A percentile compares a stretch with the other conserved stretches of the same genome.
phyloP scores from a whole-genome alignment of 2,329 filamentous ascomycete species.

The Sclerotinia subarctica region DNA sequence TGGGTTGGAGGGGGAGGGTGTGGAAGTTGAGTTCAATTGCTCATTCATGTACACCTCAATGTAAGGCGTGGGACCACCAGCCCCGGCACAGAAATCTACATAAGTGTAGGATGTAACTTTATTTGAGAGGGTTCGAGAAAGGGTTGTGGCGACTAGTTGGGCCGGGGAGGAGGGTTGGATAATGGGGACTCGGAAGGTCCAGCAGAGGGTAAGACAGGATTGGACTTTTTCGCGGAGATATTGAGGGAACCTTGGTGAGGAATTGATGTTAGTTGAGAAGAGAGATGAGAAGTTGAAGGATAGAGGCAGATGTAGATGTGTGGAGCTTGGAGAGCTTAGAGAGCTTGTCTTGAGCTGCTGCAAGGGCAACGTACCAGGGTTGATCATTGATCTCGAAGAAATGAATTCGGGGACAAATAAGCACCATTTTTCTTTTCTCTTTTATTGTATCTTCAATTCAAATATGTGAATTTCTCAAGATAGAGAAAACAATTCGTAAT shows the following conservation, averaged over 20 bases:
- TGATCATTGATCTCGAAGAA: slow-evolving; percentile 68
- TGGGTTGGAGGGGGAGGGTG: slow-evolving; percentile 31
- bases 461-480: neutral
- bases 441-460: neutral
- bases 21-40: slow-evolving; percentile 34
- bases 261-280: neutral
- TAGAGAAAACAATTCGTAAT: no score
- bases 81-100: slow-evolving; percentile 74
- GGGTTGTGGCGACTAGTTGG: slow-evolving; percentile 55
- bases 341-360: slow-evolving; percentile 12
- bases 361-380: slow-evolving; percentile 49
- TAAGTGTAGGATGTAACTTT: slow-evolving; percentile 55
- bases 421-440: slow-evolving; percentile 41
- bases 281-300: neutral
- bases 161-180: slow-evolving; percentile 58
- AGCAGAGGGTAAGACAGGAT: slow-evolving; percentile 60
- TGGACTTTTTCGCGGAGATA: slow-evolving; percentile 64
- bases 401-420: slow-evolving; percentile 56
- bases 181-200: slow-evolving; percentile 57
- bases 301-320: neutral
- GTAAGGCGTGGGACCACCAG: slow-evolving; percentile 65
- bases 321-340: neutral
- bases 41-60: slow-evolving; percentile 60
- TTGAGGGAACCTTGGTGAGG: slow-evolving; percentile 55
- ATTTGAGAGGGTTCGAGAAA: slow-evolving; percentile 50